Evolutionary conservation across 345 rosid species (phyloP), one percentile per base, ranked within the genome.

Genomic region (Eucalyptus polybractea): DNA sequence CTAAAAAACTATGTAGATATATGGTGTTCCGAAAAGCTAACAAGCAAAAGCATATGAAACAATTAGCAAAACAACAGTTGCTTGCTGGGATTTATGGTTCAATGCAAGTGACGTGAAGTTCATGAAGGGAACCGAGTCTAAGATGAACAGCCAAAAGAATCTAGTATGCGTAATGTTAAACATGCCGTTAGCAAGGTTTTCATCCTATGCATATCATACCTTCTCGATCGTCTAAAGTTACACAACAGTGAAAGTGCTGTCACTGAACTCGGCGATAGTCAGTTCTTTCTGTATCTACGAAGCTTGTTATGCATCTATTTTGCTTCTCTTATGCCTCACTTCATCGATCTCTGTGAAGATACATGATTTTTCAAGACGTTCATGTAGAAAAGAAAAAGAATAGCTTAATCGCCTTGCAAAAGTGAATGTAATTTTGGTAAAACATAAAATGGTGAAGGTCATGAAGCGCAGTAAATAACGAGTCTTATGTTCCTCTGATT

Each of bases 21-120:
- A 91, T 93, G 93, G 98, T 96, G 85, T 97, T 98, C 89, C 91
- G 97, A 94, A 99, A 98, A 91, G 97, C 98, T 88, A 97, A 95
- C 95, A 96, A 94, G 93, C 98, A 98, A 93, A 98, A 98, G 88
- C 99, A 96, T 90, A 91, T 90, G 83, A 97, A 53, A 53, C 58
- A 53, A 53, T 53, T 53, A 53, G 58, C 58, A 53, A 21, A 53
- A 53, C 58, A 53, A 53, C 58, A 97, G 93, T 92, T 97, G 89
- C 98, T 97, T 83, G 99, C 97, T 92, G 58, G 21, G 58, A 53
- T 53, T 53, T 53, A 53, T 53, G 25, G 25, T 53, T 53, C 9
- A 53, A 53, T 53, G 10, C 4, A 53, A 53, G 25, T 53, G 25
- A 53, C 58, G 58, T 21, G 10, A 53, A 53, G 10, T 8, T 53